A percentile compares a stretch with the other conserved stretches of the same genome.
These are phyloP conservation scores for Fusarium fracticaudum DNA, from an alignment of 2,329 filamentous ascomycete species.

Conservation along the genomic window DNA sequence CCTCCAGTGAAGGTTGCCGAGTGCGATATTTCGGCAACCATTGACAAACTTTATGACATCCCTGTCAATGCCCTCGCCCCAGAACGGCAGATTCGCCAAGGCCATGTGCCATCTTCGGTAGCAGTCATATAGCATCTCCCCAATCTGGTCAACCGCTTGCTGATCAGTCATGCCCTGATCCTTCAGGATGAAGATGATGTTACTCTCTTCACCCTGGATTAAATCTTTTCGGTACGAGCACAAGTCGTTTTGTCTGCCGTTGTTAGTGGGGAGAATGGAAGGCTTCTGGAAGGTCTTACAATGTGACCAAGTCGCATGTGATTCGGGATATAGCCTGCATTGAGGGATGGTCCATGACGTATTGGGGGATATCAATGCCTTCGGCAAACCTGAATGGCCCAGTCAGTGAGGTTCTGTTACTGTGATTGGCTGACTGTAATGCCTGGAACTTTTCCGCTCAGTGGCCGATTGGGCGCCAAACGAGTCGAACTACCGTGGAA, in stretches of 20 bases:
- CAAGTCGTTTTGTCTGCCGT: constrained; percentile 13
- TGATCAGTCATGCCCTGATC: constrained; percentile 23
- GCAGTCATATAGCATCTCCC: constrained; percentile 21
- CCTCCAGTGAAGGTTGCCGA: constrained; percentile 20
- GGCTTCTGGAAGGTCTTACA: neutral
- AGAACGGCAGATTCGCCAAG: constrained; percentile 13
- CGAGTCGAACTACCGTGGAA: neutral
- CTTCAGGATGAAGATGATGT: constrained; percentile 22
- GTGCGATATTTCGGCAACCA: constrained; percentile 20
- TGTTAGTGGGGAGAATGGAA: neutral
- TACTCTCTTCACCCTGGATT: constrained; percentile 15
- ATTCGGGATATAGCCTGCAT: constrained; percentile 20
- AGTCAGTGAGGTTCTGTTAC: neutral
- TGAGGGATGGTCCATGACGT: constrained; percentile 19
- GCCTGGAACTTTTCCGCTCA: neutral
- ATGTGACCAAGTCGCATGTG: constrained; percentile 15
- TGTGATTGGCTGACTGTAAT: neutral
- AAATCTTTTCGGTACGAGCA: constrained; percentile 24
- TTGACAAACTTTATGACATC: constrained; percentile 25
- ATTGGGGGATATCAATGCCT: constrained; percentile 15
- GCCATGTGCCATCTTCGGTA: constrained; percentile 19
- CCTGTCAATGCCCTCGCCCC: constrained; percentile 16
- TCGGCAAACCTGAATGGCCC: constrained; percentile 13
- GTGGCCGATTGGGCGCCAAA: neutral
- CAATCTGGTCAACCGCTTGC: constrained; percentile 17